A percentile compares a stretch with the other conserved stretches of the same genome.
Conservation (phyloP, 192 early-diverging fungal genomes). For the Coemansia pectinata region DNA sequence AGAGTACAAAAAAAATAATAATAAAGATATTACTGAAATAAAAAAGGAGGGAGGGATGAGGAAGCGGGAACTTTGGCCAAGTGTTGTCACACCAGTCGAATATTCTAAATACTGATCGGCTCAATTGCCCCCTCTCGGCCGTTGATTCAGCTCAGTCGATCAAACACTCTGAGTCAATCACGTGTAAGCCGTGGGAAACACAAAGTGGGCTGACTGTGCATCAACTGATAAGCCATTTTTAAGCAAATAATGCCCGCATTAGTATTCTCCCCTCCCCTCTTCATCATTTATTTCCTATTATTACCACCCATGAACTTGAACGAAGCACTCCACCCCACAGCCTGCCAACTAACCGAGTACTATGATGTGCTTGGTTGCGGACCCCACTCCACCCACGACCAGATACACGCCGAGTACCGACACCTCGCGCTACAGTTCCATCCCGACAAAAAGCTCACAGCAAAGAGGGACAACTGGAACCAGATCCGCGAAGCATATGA, state of each 20-base stretch:
- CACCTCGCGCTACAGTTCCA: slow-evolving; percentile 17
- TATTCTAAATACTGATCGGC: background rate
- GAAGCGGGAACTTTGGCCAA: background rate
- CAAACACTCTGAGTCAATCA: background rate
- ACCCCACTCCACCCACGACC: slow-evolving; percentile 14
- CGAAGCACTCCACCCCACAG: background rate
- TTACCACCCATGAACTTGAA: background rate
- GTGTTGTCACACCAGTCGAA: background rate
- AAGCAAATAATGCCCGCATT: no score
- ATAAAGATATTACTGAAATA: background rate
- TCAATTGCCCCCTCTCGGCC: background rate
- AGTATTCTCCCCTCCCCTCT: background rate
- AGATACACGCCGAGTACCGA: slow-evolving; percentile 36
- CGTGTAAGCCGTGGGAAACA: background rate
- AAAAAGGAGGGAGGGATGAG: background rate
- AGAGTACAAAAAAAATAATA: background rate
- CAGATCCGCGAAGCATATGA: slow-evolving; percentile 29
- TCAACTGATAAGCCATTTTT: background rate
- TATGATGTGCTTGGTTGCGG: slow-evolving; percentile 37
- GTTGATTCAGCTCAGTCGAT: background rate
- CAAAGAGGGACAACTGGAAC: slow-evolving; percentile 11
- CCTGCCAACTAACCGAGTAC: slow-evolving; percentile 2
- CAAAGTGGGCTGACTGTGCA: background rate
- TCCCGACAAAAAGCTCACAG: slow-evolving; percentile 19
- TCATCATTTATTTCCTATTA: background rate